phyloP scores from a whole-genome alignment of 805 yeast genomes.

The Candida ulmi region DNA sequence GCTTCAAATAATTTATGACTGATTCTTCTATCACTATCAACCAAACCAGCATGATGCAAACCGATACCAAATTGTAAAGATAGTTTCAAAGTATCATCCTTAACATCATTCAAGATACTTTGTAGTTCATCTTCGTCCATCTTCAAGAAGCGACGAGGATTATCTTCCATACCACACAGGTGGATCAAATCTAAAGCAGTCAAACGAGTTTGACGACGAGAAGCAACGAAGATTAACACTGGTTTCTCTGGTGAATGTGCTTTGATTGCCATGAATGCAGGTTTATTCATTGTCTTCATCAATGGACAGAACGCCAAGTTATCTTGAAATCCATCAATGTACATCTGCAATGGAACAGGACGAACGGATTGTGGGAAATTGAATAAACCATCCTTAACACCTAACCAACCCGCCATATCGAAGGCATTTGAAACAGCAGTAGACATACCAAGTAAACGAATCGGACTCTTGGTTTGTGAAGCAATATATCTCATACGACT shows the following conservation, averaged over 20 bases:
- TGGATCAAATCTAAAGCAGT: constrained; percentile 71
- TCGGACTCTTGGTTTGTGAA: constrained; percentile 87
- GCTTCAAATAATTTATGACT: constrained; percentile 79
- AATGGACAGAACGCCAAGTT: constrained; percentile 70
- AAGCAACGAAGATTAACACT: constrained; percentile 96
- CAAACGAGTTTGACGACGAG: constrained; percentile 89
- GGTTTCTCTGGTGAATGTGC: constrained; percentile 70
- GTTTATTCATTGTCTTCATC: constrained; percentile 67
- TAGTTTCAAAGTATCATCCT: constrained; percentile 76
- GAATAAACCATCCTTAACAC: constrained; percentile 90
- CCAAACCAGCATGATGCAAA: constrained; percentile 95
- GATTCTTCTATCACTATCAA: constrained; percentile 81
- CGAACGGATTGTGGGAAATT: constrained; percentile 93
- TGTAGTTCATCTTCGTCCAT: constrained; percentile 44
- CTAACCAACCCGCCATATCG: constrained; percentile 92
- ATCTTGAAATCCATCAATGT: constrained; percentile 80
- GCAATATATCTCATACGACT: constrained; percentile 93
- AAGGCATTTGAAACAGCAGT: constrained; percentile 90
- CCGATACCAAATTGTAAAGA: constrained; percentile 82
- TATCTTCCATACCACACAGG: constrained; percentile 61
- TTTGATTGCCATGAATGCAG: constrained; percentile 70
- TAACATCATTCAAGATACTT: constrained; percentile 59
- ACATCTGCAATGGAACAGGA: constrained; percentile 92
- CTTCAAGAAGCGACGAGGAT: constrained; percentile 54
- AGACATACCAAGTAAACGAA: constrained; percentile 83